Evolutionary conservation across 2,329 filamentous ascomycete genomes (phyloP).

Genomic region (Fusarium sp.): DNA sequence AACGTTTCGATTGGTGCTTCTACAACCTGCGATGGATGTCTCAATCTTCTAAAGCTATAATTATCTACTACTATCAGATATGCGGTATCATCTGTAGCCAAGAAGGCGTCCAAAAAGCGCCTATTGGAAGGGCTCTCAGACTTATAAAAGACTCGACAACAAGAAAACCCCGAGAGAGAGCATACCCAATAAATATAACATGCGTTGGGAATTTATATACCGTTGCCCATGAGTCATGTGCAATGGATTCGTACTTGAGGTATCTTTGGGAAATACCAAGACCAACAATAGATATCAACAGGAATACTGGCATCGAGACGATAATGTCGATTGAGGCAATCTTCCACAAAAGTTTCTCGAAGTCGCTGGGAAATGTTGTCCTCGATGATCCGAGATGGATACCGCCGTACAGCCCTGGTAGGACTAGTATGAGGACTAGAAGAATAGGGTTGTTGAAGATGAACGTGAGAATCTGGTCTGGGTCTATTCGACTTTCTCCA

Average conservation of each 20-base stretch:
- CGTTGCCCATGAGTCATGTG: neutral
- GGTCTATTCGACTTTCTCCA: neutral
- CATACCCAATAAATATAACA: neutral
- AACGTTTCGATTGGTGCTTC: too few species aligned
- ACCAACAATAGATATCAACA: neutral
- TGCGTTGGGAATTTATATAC: fast-evolving
- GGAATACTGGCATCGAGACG: neutral
- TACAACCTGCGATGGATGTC: too few species aligned
- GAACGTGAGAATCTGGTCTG: neutral
- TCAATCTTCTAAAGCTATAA: too few species aligned
- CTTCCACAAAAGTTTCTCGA: neutral
- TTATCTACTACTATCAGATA: fast-evolving
- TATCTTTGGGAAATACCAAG: neutral
- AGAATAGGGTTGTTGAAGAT: neutral
- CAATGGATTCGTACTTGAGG: neutral
- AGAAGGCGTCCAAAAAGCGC: neutral
- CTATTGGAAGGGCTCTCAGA: neutral
- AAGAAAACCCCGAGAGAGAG: fast-evolving
- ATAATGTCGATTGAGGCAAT: neutral
- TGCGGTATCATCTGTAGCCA: neutral
- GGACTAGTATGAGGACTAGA: neutral
- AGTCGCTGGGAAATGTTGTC: neutral
- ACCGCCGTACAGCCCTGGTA: neutral
- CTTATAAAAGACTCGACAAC: neutral
- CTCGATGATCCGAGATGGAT: neutral